These are phyloP conservation scores for Cornus kousa DNA, from an alignment of 148 eudicot species.

Conservation along the genomic window DNA sequence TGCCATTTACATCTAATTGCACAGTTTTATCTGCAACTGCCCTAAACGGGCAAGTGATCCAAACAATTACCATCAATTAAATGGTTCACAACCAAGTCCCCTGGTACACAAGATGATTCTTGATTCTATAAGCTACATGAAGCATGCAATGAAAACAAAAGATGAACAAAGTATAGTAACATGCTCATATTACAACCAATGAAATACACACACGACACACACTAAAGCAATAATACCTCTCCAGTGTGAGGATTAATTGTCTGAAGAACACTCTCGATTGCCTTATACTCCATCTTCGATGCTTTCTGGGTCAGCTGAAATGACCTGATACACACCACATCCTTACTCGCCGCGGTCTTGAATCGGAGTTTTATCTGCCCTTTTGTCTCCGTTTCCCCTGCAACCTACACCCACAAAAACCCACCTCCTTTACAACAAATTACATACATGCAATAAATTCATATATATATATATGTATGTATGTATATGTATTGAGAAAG, in stretches of 20 bases:
- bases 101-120: neutral
- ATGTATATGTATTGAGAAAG: neutral
- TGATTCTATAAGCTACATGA: neutral
- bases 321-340: slow-evolving; percentile 95
- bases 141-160: neutral
- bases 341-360: slow-evolving; percentile 94
- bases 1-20: too few relatives aligned
- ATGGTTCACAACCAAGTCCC: neutral
- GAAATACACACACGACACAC: neutral
- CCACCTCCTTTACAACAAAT: neutral
- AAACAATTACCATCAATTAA: neutral
- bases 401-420: slow-evolving; percentile 52
- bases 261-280: slow-evolving; percentile 96
- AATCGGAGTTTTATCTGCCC: slow-evolving; percentile 96
- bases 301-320: slow-evolving; percentile 96
- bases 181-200: neutral
- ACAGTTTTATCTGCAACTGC: neutral
- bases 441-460: too few relatives aligned
- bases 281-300: slow-evolving; percentile 95
- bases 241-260: slow-evolving; percentile 94
- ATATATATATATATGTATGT: neutral
- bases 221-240: slow-evolving; percentile 50
- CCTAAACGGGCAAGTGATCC: neutral
- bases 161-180: neutral
- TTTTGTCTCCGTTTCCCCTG: slow-evolving; percentile 98